Conservation (phyloP, 2,329 filamentous ascomycete genomes). For the Didymella pomorum region DNA sequence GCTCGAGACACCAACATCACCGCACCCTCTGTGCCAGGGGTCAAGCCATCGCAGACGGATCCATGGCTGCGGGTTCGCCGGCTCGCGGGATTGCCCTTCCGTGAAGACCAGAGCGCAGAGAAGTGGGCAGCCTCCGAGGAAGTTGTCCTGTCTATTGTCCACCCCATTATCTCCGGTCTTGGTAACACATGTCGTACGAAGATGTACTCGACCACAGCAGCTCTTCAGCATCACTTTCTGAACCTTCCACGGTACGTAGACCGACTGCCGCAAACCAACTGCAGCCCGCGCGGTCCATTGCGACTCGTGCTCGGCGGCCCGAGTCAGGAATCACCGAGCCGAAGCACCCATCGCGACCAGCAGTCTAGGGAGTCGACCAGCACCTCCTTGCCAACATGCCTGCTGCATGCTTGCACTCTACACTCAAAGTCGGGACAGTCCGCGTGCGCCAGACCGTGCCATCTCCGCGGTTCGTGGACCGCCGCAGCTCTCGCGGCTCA, state of each 20-base stretch:
- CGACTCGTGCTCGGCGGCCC: constrained; percentile 15
- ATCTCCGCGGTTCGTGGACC: constrained; percentile 32
- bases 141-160: neutral
- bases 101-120: constrained; percentile 14
- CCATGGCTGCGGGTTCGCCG: constrained; percentile 23
- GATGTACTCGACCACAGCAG: neutral
- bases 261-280: neutral
- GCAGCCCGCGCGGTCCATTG: constrained; percentile 12
- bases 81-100: constrained; percentile 19
- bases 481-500: constrained; percentile 22
- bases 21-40: constrained; percentile 10
- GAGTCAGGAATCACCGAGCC: constrained; percentile 26
- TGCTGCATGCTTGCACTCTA: constrained; percentile 22
- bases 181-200: neutral
- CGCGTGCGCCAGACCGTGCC: constrained; percentile 30
- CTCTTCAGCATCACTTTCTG: neutral
- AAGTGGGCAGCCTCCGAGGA: constrained; percentile 1
- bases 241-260: neutral
- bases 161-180: neutral
- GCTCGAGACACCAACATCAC: constrained; percentile 16
- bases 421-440: constrained; percentile 31
- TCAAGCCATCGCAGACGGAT: constrained; percentile 17
- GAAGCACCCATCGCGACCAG: constrained; percentile 11
- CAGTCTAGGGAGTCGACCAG: constrained; percentile 20
- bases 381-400: constrained; percentile 20